Base-by-base conservation (phyloP, 2,329 filamentous ascomycete genomes). In the Talaromyces funiculosus region DNA sequence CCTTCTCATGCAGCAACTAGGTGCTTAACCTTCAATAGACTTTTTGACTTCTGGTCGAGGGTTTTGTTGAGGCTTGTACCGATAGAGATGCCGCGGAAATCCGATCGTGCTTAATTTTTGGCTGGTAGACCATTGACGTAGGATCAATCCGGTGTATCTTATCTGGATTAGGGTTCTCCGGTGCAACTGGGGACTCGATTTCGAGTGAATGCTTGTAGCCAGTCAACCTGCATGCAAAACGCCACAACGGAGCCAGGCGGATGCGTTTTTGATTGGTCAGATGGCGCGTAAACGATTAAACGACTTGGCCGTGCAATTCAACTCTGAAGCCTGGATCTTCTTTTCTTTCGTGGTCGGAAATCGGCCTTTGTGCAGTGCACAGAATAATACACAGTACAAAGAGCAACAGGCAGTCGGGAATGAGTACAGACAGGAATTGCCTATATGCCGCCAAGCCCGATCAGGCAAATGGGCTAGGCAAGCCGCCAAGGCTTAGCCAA, bases 81-180 rank as follows among this genome's bases (percentile, higher is more conserved):
- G 22, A 51, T 33, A 22, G 47, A 29, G 8, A 51, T 35, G 10
- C 26, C 47, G 29, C 10, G 18, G 4, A 3, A 4, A 14, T 33
- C 29, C 47, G 47, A 26, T 51, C 26, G n/a, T 22, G 26, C 47
- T 51, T 26, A 33, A n/a, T 14, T n/a, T 49, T 31, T 49, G 40
- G 20, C 40, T 14, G 22, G 16, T 20, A 43, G 20, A 18, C n/a
- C 16, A 26, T 24, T 9, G 12, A 43, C 14, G 14, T 10, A 37
- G 33, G 51, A 31, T 53, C 49, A 37, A 26, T n/a, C 22, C 33
- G 9, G 35, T 38, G 24, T 40, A 40, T 54, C 51, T 54, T 40
- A 54, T 54, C 51, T 40, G 35, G 51, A 38, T 54, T 54, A 40
- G 51, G 51, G 51, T 54, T 54, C 40, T 18, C 31, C 38, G 31